Evolutionary conservation across 1,284 basidiomycete genomes (phyloP).

Genomic region (Irpex lacteus): DNA sequence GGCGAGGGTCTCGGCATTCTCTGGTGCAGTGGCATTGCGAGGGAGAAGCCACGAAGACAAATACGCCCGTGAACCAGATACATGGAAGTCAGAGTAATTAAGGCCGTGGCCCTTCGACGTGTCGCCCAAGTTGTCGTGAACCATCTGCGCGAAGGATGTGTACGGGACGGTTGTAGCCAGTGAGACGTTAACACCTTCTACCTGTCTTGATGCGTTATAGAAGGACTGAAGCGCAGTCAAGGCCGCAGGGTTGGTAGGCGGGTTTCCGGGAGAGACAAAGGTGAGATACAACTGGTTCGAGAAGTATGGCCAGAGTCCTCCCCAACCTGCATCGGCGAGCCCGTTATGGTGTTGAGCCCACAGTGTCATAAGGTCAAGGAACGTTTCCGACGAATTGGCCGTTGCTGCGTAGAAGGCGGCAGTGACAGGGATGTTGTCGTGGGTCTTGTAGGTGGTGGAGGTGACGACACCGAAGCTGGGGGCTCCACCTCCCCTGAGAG

Average conservation of each 20-base stretch:
- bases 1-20: background rate
- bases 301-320: background rate
- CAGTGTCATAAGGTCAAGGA: conserved; percentile 16
- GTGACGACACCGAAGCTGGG: conserved; percentile 33
- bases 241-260: background rate
- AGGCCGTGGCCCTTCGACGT: background rate
- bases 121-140: background rate
- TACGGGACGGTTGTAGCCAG: background rate
- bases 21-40: background rate
- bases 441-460: conserved; percentile 36
- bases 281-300: background rate
- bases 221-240: background rate
- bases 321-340: conserved; percentile 22
- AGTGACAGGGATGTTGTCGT: conserved; percentile 30
- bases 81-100: background rate
- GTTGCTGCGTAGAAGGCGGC: conserved; percentile 22
- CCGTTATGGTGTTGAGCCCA: conserved; percentile 21
- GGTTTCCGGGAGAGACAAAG: background rate
- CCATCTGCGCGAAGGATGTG: background rate
- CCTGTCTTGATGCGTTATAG: background rate
- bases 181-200: background rate
- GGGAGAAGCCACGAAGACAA: background rate
- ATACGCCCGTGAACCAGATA: background rate
- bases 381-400: conserved; percentile 8
- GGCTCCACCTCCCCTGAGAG: conserved; percentile 48